A percentile compares a stretch with the other conserved stretches of the same genome.
phyloP scores from a whole-genome alignment of 768 basidiomycete genomes.

The Tephrocybe sp. region DNA sequence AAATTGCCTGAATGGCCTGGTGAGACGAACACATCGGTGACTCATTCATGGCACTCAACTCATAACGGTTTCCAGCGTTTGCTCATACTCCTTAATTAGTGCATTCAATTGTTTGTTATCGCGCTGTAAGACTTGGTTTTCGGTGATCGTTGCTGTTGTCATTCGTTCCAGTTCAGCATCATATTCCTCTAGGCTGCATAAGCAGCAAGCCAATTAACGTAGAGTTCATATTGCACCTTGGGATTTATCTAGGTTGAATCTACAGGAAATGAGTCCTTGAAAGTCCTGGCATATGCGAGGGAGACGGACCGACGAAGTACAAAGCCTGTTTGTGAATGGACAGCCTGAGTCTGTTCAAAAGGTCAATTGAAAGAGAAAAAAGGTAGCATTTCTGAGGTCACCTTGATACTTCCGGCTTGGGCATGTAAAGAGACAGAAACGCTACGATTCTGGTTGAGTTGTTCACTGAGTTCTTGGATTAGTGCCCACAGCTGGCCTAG shows the following conservation, averaged over 20 bases:
- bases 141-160: slow-evolving; percentile 72
- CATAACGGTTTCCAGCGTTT: slow-evolving; percentile 95
- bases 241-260: slow-evolving; percentile 87
- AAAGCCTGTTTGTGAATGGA: slow-evolving; percentile 90
- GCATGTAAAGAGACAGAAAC: slow-evolving; percentile 69
- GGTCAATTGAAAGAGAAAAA: background rate
- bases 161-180: slow-evolving; percentile 87
- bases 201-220: background rate
- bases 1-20: slow-evolving; percentile 47
- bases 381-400: slow-evolving; percentile 25
- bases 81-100: slow-evolving; percentile 95
- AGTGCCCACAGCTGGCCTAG: slow-evolving; percentile 60
- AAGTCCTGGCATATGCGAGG: background rate
- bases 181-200: slow-evolving; percentile 68
- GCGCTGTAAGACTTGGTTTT: slow-evolving; percentile 83
- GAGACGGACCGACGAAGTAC: slow-evolving; percentile 71
- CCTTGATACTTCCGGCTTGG: slow-evolving; percentile 79
- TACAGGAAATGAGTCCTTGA: slow-evolving; percentile 19
- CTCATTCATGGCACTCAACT: slow-evolving; percentile 40
- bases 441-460: slow-evolving; percentile 76
- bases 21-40: no score
- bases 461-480: slow-evolving; percentile 79
- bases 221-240: slow-evolving; percentile 50
- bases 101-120: slow-evolving; percentile 95
- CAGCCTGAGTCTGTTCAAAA: slow-evolving; percentile 66